phyloP scores from a whole-genome alignment of 2,329 filamentous ascomycete genomes.

The Ascochyta viciae-villosae region DNA sequence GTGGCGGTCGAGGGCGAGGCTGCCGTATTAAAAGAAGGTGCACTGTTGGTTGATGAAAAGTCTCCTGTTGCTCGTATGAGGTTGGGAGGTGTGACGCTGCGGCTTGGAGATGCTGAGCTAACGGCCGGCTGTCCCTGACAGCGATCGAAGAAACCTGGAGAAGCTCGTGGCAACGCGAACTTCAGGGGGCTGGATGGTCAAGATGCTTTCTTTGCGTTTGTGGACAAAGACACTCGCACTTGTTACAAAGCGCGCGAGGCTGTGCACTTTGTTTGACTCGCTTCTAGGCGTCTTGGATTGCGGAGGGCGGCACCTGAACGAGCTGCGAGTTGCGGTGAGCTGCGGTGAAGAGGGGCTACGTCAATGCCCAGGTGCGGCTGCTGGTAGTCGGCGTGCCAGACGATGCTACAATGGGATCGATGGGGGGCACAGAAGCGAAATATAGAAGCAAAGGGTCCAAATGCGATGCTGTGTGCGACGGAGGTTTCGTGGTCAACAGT shows the following conservation, averaged over 20 bases:
- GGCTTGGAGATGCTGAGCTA: constrained; percentile 18
- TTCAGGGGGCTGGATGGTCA: constrained; percentile 1
- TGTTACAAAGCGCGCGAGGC: constrained; percentile 15
- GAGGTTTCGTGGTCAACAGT: constrained; percentile 11
- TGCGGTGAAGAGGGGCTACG: constrained; percentile 19
- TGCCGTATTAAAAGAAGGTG: constrained; percentile 9
- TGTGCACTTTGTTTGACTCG: constrained; percentile 9
- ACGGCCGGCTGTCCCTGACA: constrained; percentile 16
- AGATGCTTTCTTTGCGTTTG: not conserved
- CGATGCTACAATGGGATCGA: constrained; percentile 15
- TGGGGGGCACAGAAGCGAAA: constrained; percentile 19
- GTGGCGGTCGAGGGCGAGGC: not conserved
- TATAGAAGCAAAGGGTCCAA: constrained; percentile 13
- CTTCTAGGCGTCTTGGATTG: constrained; percentile 4
- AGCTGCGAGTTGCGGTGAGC: constrained; percentile 13
- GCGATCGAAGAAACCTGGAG: constrained; percentile 16
- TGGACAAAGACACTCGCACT: constrained; percentile 10
- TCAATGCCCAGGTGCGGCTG: constrained; percentile 14
- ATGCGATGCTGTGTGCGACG: constrained; percentile 10
- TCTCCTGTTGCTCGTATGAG: constrained; percentile 16
- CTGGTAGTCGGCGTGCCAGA: constrained; percentile 12
- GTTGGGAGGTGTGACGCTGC: constrained; percentile 16
- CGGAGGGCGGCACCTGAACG: constrained; percentile 8
- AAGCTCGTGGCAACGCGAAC: constrained; percentile 14
- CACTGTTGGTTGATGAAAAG: constrained; percentile 2